Evolutionary conservation across 192 early-diverging fungal genomes (phyloP), one percentile per base, ranked within the genome.

Genomic region (Podila verticillata): DNA sequence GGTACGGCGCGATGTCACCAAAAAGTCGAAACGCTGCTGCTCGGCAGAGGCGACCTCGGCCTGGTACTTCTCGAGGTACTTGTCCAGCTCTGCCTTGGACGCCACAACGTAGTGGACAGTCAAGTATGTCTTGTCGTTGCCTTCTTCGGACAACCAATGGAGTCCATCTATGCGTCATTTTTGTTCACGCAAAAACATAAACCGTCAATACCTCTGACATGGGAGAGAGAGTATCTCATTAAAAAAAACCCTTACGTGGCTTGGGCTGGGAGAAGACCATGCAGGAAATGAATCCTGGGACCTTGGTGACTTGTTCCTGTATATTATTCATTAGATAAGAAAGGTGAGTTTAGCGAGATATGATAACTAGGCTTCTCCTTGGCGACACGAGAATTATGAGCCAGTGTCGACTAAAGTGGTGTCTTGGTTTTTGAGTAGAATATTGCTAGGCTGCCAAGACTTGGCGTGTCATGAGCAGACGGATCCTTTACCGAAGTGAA

Each of bases 201-300:
- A 17, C 8, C 7, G 17, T 61, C 48, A 34, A 30, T 24, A 63
- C 28, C 36, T 30, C 32, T 26, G 32, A 17, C 2, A 12, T 34
- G 7, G 47, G 13, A 48, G 12, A 19, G 29, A 20, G 7, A 28
- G 49, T 24, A 71, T 28, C 29, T 31, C 28, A 47, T 32, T 22
- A 9, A 15, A 44, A 15, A 10, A 15, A 15, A 19, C 10, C n/a
- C 75, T 59, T 80, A 80, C 77, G 72, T 28, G 77, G 77, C 28
- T 80, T 80, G n/a, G 77, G 77, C 61, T 80, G 77, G 32, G 65
- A 65, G 56, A 80, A 80, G 48, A 72, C 77, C 77, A 80, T 80
- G 35, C 69, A 72, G 0, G 77, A 80, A 35, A 80, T 39, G 61
- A 80, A 80, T 59, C 77, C 77, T 29, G 64, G 61, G 56, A 80